A percentile compares a stretch with the other conserved stretches of the same genome.
Evolutionary conservation across 345 rosid species (phyloP).

Genomic region (Gossypium longicalyx): DNA sequence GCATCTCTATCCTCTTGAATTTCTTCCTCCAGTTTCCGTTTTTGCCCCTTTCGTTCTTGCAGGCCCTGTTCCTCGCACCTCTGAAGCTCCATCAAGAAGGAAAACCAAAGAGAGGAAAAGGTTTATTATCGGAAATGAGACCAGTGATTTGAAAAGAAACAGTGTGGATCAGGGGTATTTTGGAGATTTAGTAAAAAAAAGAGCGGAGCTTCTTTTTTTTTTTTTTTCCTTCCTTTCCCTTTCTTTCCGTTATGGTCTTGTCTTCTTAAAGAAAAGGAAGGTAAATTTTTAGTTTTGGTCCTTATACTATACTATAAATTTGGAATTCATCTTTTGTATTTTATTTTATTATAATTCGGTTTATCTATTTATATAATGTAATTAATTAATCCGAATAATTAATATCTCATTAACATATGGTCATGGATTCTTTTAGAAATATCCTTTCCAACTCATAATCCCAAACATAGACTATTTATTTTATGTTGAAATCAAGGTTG

Average conservation of each 20-base stretch:
- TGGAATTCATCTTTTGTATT: no score
- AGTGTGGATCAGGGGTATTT: not conserved
- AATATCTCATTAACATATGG: no score
- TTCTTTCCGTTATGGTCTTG: not conserved
- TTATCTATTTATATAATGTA: no score
- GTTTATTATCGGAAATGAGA: conserved; percentile 16
- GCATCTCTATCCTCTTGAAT: conserved; percentile 48
- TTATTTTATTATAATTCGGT: no score
- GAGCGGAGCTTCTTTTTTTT: not conserved
- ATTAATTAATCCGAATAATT: no score
- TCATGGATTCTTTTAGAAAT: no score
- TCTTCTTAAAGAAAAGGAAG: not conserved
- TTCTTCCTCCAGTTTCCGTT: conserved; percentile 87
- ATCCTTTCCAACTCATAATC: no score
- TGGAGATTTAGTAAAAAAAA: not conserved
- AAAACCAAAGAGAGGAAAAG: conserved; percentile 16
- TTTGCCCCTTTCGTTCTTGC: conserved; percentile 88
- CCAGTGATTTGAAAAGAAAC: conserved; percentile 27
- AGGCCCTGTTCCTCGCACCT: conserved; percentile 52
- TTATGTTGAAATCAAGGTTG: no score
- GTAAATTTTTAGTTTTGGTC: not conserved
- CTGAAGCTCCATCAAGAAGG: conserved; percentile 42
- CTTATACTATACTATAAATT: not conserved
- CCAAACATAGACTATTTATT: no score
- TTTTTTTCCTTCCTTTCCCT: not conserved